Base-by-base conservation (phyloP, 148 eudicot species). In the Nepenthes gracilis region DNA sequence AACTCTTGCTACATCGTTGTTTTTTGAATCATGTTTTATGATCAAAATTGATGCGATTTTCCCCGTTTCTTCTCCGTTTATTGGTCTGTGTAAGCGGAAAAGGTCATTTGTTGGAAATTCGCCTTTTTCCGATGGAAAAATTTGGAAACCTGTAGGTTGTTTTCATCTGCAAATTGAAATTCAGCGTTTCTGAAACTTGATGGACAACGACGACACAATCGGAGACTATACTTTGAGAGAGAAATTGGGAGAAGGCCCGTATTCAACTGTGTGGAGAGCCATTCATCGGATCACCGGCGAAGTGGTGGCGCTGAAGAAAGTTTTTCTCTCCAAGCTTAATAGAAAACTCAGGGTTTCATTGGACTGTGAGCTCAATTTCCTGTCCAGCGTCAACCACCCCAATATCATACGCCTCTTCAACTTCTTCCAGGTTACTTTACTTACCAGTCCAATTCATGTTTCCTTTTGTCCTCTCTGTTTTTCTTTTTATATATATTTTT, bases 191-290 rank as follows among this genome's bases (percentile, higher is more conserved):
- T 23, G 23, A 23, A 23, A 23, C 23, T 23, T 23, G 23, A 23
- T 23, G 23, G 45, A 40, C 45, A 4, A 40, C 45, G 6, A 4
- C 45, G 45, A 3, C 8, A 4, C 40, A 33, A 34, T 54, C 6
- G 74, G 68, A 2, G 77, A 75, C 43, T 79, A 72, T 68, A 50
- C 47, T 6, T 3, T 72, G 70, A 58, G 33, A 48, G 76, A 43
- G 4, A 72, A 64, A 47, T 38, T 79, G 34, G 74, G 77, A 2
- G 74, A 52, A 33, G 61, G 67, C 37, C 53, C 49, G 11, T 53
- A 12, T 53, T 79, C 81, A 35, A 74, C 72, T 35, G 81, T 80
- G 43, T 80, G 81, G 81, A 74, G 73, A 63, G 84, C 81, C 14
- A 65, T 56, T 60, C 76, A 80, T 23, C 35, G 64, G 12, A 57